Base-by-base conservation (phyloP, 2,329 filamentous ascomycete genomes). In the Fusarium robinianum region DNA sequence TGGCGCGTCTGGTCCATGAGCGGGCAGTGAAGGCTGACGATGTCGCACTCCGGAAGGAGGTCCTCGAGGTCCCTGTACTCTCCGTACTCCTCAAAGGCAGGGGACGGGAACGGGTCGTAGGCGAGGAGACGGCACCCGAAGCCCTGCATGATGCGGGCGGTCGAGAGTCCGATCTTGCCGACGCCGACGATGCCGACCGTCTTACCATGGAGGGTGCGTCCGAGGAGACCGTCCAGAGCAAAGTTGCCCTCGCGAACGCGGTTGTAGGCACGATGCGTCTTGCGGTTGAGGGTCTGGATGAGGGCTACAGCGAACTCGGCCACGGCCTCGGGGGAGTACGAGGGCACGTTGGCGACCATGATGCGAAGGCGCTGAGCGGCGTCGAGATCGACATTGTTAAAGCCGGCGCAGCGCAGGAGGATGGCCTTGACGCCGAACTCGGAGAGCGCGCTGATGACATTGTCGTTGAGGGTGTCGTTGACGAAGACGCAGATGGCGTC, bases 191-290 rank as follows among this genome's bases (percentile, higher is more conserved):
- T 68, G 6, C 84, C 84, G 4, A 87, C 81, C 1, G 82, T 86
- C 69, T 84, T 84, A 32, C 81, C 80, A 57, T 76, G 63, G 11
- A 87, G 69, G 1, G 81, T 87, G 31, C 67, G 71, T 3, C 84
- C 84, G 11, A 83, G 69, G n/a, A 83, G 66, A 2, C 84, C 84
- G 49, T 84, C 76, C 21, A 87, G 76, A 30, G 75, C 77, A 62
- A 87, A 87, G 63, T 87, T 87, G 35, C 79, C 82, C 64, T 87
- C 82, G 29, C 83, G 79, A 14, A 85, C 83, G 17, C 84, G 79
- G 63, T 83, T 84, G 66, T 84, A 86, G 3, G 83, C 81, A 15
- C 81, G 78, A 63, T 87, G 84, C 10, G 80, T 85, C 61, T 83
- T 80, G 29, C 84, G 80, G 63, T 86, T 84, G 29, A 87, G 72